Evolutionary conservation across 2,329 filamentous ascomycete genomes (phyloP).

Genomic region (Trichoderma koningii): DNA sequence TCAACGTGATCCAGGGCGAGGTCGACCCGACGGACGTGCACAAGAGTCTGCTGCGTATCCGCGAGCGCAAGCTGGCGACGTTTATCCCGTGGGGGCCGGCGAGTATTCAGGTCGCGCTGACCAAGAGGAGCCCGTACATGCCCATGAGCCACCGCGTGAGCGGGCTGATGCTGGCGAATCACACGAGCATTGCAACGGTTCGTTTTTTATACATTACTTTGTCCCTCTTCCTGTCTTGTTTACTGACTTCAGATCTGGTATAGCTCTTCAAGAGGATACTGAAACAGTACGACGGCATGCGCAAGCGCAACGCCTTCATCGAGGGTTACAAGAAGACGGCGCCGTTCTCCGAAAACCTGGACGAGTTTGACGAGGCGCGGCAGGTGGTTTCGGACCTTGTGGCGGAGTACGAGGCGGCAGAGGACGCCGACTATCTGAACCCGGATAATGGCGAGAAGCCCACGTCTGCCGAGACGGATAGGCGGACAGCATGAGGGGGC

Average conservation of each 20-base stretch:
- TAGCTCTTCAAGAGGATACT: constrained; percentile 91
- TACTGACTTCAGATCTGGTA: background rate
- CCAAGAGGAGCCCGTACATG: constrained; percentile 94
- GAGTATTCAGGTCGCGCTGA: constrained; percentile 94
- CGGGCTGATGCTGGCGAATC: constrained; percentile 96
- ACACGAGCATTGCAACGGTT: constrained; percentile 92
- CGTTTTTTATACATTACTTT: too few relatives aligned
- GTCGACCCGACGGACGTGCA: constrained; percentile 98
- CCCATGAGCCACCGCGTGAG: constrained; percentile 93
- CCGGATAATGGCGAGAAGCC: constrained; percentile 62
- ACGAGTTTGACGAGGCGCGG: constrained; percentile 92
- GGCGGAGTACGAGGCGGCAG: constrained; percentile 92
- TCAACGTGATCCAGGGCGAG: constrained; percentile 98
- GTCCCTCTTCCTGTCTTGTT: background rate
- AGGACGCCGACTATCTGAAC: constrained; percentile 85
- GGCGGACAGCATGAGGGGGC: constrained; percentile 44
- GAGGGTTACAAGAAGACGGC: constrained; percentile 96
- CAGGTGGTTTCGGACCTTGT: constrained; percentile 91
- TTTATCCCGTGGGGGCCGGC: constrained; percentile 99
- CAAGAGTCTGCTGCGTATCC: constrained; percentile 94
- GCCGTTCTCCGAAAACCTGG: constrained; percentile 85
- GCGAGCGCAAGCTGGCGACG: constrained; percentile 87
- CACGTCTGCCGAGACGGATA: constrained; percentile 56
- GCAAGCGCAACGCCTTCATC: constrained; percentile 95
- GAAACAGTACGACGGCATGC: constrained; percentile 86